Evolutionary conservation across 768 basidiomycete genomes (phyloP).

Genomic region (Lepiota venenata): DNA sequence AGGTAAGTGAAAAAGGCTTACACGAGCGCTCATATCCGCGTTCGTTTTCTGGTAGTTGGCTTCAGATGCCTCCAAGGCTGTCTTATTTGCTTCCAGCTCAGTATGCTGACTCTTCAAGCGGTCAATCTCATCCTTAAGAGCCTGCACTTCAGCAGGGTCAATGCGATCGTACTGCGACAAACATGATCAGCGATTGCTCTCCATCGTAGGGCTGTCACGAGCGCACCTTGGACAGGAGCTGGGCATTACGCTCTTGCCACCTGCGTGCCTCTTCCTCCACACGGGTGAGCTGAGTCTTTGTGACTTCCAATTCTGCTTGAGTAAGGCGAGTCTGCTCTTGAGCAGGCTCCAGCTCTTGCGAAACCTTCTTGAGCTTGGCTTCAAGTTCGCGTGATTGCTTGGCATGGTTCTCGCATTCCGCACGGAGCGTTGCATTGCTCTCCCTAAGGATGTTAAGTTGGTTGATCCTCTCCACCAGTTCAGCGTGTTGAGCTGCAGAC

Average conservation of each 20-base stretch:
- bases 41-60: slow-evolving; percentile 2
- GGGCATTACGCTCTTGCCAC: slow-evolving; percentile 84
- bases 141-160: slow-evolving; percentile 81
- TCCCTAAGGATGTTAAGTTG: slow-evolving; percentile 84
- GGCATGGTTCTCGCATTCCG: slow-evolving; percentile 68
- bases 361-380: slow-evolving; percentile 51
- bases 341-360: slow-evolving; percentile 66
- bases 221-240: slow-evolving; percentile 74
- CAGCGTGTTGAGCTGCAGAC: slow-evolving; percentile 77
- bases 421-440: slow-evolving; percentile 82
- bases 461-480: slow-evolving; percentile 83
- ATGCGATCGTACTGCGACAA: slow-evolving; percentile 73
- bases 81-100: slow-evolving; percentile 17
- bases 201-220: not conserved
- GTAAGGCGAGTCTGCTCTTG: slow-evolving; percentile 65
- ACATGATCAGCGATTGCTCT: not conserved
- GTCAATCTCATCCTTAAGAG: slow-evolving; percentile 71
- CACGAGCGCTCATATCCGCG: slow-evolving; percentile 15
- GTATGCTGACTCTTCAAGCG: slow-evolving; percentile 32
- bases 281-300: slow-evolving; percentile 60
- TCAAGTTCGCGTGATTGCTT: slow-evolving; percentile 71
- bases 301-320: slow-evolving; percentile 73
- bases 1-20: slow-evolving; percentile 6
- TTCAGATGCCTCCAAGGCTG: slow-evolving; percentile 15
- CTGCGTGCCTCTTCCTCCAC: slow-evolving; percentile 74